Conservation (phyloP, 495 filamentous ascomycete species). For the Podospora pseudocomata region DNA sequence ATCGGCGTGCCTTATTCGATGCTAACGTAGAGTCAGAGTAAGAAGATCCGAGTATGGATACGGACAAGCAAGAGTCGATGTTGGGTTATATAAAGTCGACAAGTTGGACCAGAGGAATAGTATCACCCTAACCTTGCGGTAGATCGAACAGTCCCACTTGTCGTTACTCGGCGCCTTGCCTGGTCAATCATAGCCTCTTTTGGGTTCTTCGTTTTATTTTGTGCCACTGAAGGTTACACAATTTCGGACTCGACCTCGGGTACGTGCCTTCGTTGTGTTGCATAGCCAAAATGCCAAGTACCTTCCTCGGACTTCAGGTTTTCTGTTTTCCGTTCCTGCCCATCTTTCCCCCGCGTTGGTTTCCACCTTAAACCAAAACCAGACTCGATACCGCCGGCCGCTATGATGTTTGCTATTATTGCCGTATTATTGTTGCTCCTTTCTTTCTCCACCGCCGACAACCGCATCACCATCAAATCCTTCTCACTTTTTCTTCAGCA, state of each 20-base stretch:
- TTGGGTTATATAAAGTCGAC: too few relatives aligned
- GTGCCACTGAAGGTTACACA: not conserved
- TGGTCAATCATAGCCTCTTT: not conserved
- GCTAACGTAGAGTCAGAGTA: too few relatives aligned
- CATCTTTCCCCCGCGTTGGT: not conserved
- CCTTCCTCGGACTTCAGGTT: not conserved
- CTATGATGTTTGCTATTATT: not conserved
- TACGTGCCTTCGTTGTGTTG: not conserved
- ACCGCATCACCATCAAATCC: slow-evolving; percentile 7
- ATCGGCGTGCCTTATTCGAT: too few relatives aligned
- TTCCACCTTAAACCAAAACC: not conserved
- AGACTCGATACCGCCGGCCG: not conserved
- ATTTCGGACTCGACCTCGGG: not conserved
- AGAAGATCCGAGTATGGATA: too few relatives aligned
- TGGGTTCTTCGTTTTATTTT: not conserved
- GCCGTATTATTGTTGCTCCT: not conserved
- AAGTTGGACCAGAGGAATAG: too few relatives aligned
- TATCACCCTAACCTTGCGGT: too few relatives aligned
- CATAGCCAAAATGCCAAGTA: not conserved
- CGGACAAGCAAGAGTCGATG: too few relatives aligned
- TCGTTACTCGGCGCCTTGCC: too few relatives aligned
- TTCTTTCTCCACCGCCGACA: not conserved
- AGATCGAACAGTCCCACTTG: too few relatives aligned
- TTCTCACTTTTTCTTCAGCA: slow-evolving; percentile 8
- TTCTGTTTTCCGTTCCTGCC: not conserved